A percentile compares a stretch with the other conserved stretches of the same genome.
Conservation (phyloP, 2,329 filamentous ascomycete genomes). For the Berkeleyomyces rouxiae region DNA sequence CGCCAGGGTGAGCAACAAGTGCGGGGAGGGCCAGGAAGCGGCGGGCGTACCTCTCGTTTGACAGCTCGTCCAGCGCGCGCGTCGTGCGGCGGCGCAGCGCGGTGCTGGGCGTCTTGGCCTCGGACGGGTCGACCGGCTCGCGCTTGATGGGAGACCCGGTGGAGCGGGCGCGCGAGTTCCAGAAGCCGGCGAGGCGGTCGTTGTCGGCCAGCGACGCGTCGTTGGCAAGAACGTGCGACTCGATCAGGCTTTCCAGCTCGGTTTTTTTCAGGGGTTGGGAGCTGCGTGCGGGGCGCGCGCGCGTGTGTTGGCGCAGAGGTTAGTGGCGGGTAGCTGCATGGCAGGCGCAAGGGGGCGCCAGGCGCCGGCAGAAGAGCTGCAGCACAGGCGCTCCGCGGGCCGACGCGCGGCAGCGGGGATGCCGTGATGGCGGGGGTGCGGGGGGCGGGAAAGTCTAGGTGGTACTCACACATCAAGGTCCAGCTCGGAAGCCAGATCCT, state of each 20-base stretch:
- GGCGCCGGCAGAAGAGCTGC: too few relatives aligned
- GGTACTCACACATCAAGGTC: constrained; percentile 54
- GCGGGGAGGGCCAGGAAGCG: not conserved
- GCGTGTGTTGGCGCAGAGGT: not conserved
- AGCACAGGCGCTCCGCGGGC: not conserved
- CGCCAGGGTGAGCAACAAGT: not conserved
- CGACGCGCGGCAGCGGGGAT: not conserved
- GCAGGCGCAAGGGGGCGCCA: too few relatives aligned
- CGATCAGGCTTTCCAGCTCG: constrained; percentile 61
- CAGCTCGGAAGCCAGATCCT: constrained; percentile 54
- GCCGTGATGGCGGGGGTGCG: not conserved
- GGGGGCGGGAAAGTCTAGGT: not conserved
- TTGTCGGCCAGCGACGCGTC: constrained; percentile 46
- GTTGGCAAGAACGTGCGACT: constrained; percentile 57
- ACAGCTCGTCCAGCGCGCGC: constrained; percentile 29
- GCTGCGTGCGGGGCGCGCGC: not conserved
- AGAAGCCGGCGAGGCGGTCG: constrained; percentile 56
- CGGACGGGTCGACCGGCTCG: constrained; percentile 26
- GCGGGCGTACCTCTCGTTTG: constrained; percentile 22
- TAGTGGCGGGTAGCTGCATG: too few relatives aligned
- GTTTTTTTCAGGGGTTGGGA: constrained; percentile 57
- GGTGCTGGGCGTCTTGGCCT: constrained; percentile 23
- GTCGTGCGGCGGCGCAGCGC: constrained; percentile 27
- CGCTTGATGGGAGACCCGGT: constrained; percentile 45
- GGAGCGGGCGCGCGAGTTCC: constrained; percentile 45